Percentiles rank a stretch among this genome's conserved stretches.
phyloP scores from a whole-genome alignment of 2,329 filamentous ascomycete species.

The Phyllosticta citriasiana region DNA sequence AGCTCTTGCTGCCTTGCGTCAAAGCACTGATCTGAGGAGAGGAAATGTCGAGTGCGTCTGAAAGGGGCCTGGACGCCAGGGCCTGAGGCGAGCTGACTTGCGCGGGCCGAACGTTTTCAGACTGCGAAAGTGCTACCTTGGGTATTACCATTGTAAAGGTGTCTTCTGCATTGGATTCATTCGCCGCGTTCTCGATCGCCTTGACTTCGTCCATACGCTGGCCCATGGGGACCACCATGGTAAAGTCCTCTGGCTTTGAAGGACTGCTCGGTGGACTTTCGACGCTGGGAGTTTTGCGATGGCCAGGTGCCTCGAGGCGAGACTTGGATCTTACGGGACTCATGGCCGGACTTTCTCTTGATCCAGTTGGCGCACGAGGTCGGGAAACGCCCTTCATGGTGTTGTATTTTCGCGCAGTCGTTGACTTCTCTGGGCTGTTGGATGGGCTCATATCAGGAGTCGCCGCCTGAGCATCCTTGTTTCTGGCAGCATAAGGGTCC shows the following conservation, averaged over 20 bases:
- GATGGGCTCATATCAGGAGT: slow-evolving; percentile 39
- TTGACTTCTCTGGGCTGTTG: slow-evolving; percentile 31
- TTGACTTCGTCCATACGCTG: slow-evolving; percentile 30
- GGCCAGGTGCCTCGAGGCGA: slow-evolving; percentile 19
- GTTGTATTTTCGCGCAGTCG: slow-evolving; percentile 25
- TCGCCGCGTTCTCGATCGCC: slow-evolving; percentile 28
- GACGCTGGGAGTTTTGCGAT: slow-evolving; percentile 22
- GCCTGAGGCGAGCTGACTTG: neutral
- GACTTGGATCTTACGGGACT: slow-evolving; percentile 29
- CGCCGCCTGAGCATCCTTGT: slow-evolving; percentile 27
- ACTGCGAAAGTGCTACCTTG: slow-evolving; percentile 18
- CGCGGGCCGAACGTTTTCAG: neutral
- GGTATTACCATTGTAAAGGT: slow-evolving; percentile 44
- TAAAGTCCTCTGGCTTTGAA: slow-evolving; percentile 36
- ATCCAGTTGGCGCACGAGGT: slow-evolving; percentile 21
- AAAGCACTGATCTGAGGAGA: slow-evolving; percentile 7
- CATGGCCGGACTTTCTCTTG: slow-evolving; percentile 18
- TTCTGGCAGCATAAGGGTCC: slow-evolving; percentile 39
- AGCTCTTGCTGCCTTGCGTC: slow-evolving; percentile 18
- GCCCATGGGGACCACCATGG: slow-evolving; percentile 31
- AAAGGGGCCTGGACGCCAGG: slow-evolving; percentile 15
- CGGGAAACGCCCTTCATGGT: slow-evolving; percentile 20
- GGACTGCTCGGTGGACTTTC: slow-evolving; percentile 25
- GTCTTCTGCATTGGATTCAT: slow-evolving; percentile 32
- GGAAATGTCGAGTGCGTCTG: slow-evolving; percentile 13